phyloP scores from a whole-genome alignment of 495 filamentous ascomycete genomes.

The Lasiosphaeriaceae sp. region DNA sequence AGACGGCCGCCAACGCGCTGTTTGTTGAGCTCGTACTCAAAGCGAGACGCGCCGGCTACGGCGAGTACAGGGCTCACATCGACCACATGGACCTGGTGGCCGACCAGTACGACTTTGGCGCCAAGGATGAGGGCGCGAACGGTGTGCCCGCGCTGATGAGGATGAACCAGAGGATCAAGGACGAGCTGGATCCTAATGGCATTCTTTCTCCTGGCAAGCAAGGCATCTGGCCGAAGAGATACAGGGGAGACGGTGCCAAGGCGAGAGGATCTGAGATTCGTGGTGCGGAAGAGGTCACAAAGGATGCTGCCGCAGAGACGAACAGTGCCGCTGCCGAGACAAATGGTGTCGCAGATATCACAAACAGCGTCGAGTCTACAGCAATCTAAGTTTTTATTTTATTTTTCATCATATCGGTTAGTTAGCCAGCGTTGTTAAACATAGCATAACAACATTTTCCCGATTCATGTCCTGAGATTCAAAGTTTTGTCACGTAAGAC shows the following conservation, averaged over 20 bases:
- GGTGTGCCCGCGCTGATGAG: slow-evolving; percentile 29
- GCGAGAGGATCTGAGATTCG: slow-evolving; percentile 5
- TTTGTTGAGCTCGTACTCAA: slow-evolving; percentile 22
- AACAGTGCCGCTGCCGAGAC: no score
- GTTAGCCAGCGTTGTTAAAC: no score
- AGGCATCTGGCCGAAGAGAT: slow-evolving; percentile 28
- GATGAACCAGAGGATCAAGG: slow-evolving; percentile 24
- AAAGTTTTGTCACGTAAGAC: no score
- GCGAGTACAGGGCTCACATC: slow-evolving; percentile 32
- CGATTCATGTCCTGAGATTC: no score
- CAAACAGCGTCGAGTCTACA: no score
- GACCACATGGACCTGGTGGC: slow-evolving; percentile 37
- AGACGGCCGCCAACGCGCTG: slow-evolving; percentile 21
- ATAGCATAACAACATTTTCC: no score
- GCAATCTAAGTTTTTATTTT: no score
- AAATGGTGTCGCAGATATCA: no score
- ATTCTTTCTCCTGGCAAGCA: slow-evolving; percentile 24
- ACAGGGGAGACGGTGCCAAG: slow-evolving; percentile 5
- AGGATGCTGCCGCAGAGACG: no score
- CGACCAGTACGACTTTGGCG: slow-evolving; percentile 51
- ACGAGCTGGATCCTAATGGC: slow-evolving; percentile 21
- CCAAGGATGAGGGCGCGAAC: slow-evolving; percentile 31
- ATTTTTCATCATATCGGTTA: no score
- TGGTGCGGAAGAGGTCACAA: background rate
- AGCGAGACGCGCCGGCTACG: slow-evolving; percentile 26